Evolutionary conservation across 2,329 filamentous ascomycete genomes (phyloP), one percentile per base, ranked within the genome.

Genomic region (Paraphaeosphaeria minitans): DNA sequence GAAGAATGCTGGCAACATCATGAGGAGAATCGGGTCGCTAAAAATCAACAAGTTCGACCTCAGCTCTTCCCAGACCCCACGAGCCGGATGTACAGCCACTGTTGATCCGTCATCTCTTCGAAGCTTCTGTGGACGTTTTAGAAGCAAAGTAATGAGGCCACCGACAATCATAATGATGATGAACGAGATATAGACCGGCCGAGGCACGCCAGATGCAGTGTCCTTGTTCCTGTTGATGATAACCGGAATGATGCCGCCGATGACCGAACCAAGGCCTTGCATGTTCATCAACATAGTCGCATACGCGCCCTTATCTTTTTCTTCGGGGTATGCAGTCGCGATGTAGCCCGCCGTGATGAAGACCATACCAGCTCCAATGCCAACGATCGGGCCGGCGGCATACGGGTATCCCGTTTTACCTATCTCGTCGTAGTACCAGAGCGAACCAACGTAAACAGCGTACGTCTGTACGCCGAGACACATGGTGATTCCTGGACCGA

Each of bases 371-470:
- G 71, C 71, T 19, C 69, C 68, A 50, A 74, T 73, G 3, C 71
- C 71, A 27, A 74, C 73, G 19, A 72, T 71, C 8, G 67, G 67
- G 2, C 70, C 71, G 13, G 69, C 60, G 14, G 68, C 68, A 50
- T 69, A 71, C 2, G 71, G 70, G 53, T 72, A 74, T 14, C 66
- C 71, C 48, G 59, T 70, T 57, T 70, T 71, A 55, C 69, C 70
- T 27, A 64, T 70, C 58, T 71, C 68, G 58, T 73, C 70, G 56
- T 69, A 73, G 57, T 73, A 72, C 69, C 68, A 73, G 14, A 72
- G 60, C n/a, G 68, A 71, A 13, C 70, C 70, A 19, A 73, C 69
- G 35, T 73, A 73, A 4, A 73, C 64, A 27, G 66, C 66, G 41
- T 73, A 73, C 16, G 68, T 71, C 39, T 70, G 68, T 12, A 73